phyloP scores from a whole-genome alignment of 441 rosid genomes.

The Populus hybrid region DNA sequence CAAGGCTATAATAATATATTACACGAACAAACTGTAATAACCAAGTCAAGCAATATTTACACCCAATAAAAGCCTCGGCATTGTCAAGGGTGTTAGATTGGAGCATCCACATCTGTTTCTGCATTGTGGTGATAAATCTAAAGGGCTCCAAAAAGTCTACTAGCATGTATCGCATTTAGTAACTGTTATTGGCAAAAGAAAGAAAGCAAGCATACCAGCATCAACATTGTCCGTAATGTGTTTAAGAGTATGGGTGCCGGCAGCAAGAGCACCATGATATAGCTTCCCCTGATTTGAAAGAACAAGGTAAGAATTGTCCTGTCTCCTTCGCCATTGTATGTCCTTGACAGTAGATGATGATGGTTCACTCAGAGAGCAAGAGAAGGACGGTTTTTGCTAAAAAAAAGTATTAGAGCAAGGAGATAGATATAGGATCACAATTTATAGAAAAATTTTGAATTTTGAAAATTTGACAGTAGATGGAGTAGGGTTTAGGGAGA shows the following conservation, averaged over 20 bases:
- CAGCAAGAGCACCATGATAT: constrained; percentile 44
- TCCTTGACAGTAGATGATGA: constrained; percentile 52
- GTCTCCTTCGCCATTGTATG: constrained; percentile 56
- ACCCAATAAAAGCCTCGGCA: background rate
- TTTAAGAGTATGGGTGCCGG: constrained; percentile 29
- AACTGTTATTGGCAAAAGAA: background rate
- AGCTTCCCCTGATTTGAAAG: constrained; percentile 54
- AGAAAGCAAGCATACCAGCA: constrained; percentile 52
- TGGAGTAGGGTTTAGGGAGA: constrained; percentile 26
- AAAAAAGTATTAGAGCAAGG: background rate
- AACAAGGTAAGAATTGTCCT: constrained; percentile 49
- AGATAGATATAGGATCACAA: constrained; percentile 42
- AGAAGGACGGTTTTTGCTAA: constrained; percentile 36
- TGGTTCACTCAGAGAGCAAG: constrained; percentile 40
- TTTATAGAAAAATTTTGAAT: constrained; percentile 55
- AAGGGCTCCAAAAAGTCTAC: background rate
- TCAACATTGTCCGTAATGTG: constrained; percentile 61
- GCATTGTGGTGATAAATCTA: background rate
- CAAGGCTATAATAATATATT: background rate
- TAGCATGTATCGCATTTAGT: background rate
- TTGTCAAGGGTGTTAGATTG: background rate
- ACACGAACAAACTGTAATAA: background rate
- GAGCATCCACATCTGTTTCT: background rate
- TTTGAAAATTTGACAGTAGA: constrained; percentile 37
- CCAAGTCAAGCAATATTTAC: background rate